phyloP scores from a whole-genome alignment of 192 early-diverging fungal genomes.

The Coemansia interrupta region DNA sequence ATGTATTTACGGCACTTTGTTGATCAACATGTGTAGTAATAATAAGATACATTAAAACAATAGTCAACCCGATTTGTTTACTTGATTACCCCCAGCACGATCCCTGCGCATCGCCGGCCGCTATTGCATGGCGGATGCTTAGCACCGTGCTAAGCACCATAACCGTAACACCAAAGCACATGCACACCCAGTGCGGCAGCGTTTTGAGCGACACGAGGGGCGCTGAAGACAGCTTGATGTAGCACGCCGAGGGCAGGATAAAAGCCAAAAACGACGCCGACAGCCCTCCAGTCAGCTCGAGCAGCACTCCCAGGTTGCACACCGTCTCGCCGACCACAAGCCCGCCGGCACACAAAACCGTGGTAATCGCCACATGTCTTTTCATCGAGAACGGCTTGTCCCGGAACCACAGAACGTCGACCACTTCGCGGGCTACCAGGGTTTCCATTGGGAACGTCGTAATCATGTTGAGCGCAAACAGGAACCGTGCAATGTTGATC shows the following conservation, averaged over 20 bases:
- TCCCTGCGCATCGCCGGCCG: neutral
- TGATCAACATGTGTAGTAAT: too few species aligned
- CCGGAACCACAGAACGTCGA: slow-evolving; percentile 57
- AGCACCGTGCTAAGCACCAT: slow-evolving; percentile 41
- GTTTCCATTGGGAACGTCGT: slow-evolving; percentile 87
- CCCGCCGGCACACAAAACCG: slow-evolving; percentile 58
- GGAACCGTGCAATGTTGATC: slow-evolving; percentile 82
- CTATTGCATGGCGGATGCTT: slow-evolving; percentile 26
- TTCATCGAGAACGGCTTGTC: slow-evolving; percentile 54
- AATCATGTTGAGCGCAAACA: slow-evolving; percentile 93
- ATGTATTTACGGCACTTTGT: too few species aligned
- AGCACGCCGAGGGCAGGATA: slow-evolving; percentile 81
- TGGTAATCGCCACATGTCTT: slow-evolving; percentile 69
- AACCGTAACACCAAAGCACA: slow-evolving; percentile 64
- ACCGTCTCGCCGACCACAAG: slow-evolving; percentile 71
- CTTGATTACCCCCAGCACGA: slow-evolving; percentile 26
- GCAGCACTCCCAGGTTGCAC: slow-evolving; percentile 77
- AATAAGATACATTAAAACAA: too few species aligned
- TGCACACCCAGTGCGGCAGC: slow-evolving; percentile 63
- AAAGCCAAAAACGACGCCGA: slow-evolving; percentile 85
- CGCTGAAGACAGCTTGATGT: slow-evolving; percentile 67
- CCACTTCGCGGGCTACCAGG: slow-evolving; percentile 84
- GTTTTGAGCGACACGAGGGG: slow-evolving; percentile 57
- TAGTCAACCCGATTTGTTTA: too few species aligned
- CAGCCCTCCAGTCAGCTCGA: slow-evolving; percentile 85